A percentile compares a stretch with the other conserved stretches of the same genome.
Conservation (phyloP, 106 monocot species). For the Dendrobium chrysotoxum region DNA sequence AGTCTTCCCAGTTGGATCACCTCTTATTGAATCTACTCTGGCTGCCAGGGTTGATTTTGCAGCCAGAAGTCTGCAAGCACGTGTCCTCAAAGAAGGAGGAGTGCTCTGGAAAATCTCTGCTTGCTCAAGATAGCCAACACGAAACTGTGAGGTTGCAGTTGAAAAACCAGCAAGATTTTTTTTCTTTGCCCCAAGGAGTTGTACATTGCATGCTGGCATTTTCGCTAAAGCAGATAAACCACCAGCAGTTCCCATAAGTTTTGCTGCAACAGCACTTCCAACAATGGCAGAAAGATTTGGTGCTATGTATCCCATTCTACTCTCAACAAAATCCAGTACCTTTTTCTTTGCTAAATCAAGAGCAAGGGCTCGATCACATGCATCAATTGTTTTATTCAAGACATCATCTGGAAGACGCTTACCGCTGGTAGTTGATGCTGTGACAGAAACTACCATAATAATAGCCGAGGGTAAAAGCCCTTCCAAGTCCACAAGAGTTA, state of each 20-base stretch:
- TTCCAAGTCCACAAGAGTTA: slow-evolving; percentile 91
- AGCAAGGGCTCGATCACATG: slow-evolving; percentile 81
- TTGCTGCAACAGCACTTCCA: slow-evolving; percentile 90
- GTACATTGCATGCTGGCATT: slow-evolving; percentile 98
- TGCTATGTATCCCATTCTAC: slow-evolving; percentile 92
- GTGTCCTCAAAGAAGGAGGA: slow-evolving; percentile 65
- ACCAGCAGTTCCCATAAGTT: slow-evolving; percentile 96
- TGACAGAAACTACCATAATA: slow-evolving; percentile 98
- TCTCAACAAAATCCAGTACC: slow-evolving; percentile 94
- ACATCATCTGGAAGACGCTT: slow-evolving; percentile 86
- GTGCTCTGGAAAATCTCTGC: slow-evolving; percentile 83
- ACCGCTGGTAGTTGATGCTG: slow-evolving; percentile 95
- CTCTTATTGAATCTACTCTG: slow-evolving; percentile 76
- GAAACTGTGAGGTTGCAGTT: slow-evolving; percentile 77
- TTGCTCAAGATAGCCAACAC: slow-evolving; percentile 90
- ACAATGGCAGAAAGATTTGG: slow-evolving; percentile 95
- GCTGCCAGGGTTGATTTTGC: slow-evolving; percentile 90
- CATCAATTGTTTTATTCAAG: slow-evolving; percentile 79
- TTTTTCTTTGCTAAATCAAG: slow-evolving; percentile 90
- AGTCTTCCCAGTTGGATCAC: slow-evolving; percentile 77
- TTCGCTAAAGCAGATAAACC: slow-evolving; percentile 85
- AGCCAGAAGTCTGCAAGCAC: slow-evolving; percentile 77
- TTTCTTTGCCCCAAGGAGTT: slow-evolving; percentile 83
- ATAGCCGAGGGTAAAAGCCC: slow-evolving; percentile 94
- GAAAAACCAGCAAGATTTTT: slow-evolving; percentile 96